Conservation (phyloP, 2,329 filamentous ascomycete species). For the Fusarium compactum region DNA sequence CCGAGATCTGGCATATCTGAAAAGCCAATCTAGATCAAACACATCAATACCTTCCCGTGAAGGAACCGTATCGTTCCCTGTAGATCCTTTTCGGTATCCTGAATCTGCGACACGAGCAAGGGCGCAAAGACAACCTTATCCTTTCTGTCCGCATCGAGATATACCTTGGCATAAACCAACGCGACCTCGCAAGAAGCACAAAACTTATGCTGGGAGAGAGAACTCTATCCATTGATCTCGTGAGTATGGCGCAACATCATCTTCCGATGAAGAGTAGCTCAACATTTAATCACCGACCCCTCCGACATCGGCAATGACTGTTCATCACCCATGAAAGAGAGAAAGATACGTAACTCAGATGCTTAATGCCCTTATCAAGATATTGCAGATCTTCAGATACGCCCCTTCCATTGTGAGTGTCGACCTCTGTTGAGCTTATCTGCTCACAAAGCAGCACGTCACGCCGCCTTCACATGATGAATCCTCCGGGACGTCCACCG, state of each 20-base stretch:
- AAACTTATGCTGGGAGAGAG: background rate
- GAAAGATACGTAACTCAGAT: slow-evolving; percentile 3
- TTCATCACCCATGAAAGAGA: slow-evolving; percentile 1
- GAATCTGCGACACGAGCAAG: slow-evolving; percentile 1
- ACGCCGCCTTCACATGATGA: background rate
- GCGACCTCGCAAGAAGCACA: background rate
- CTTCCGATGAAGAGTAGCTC: background rate
- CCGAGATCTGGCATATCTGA: background rate
- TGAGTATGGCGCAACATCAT: background rate
- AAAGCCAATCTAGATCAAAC: background rate
- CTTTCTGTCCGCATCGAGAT: background rate
- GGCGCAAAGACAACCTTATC: background rate
- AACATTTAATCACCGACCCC: background rate
- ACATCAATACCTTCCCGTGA: background rate
- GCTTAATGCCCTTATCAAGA: background rate
- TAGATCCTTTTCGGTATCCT: background rate
- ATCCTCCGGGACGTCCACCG: background rate
- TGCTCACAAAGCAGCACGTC: slow-evolving; percentile 5
- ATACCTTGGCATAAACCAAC: background rate
- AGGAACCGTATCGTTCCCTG: background rate
- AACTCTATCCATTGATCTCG: background rate
- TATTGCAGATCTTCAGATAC: background rate
- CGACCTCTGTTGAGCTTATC: background rate
- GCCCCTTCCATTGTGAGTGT: background rate
- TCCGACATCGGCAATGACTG: slow-evolving; percentile 22